Evolutionary conservation across 2,329 filamentous ascomycete genomes (phyloP).

Genomic region (Coniochaeta sp.): DNA sequence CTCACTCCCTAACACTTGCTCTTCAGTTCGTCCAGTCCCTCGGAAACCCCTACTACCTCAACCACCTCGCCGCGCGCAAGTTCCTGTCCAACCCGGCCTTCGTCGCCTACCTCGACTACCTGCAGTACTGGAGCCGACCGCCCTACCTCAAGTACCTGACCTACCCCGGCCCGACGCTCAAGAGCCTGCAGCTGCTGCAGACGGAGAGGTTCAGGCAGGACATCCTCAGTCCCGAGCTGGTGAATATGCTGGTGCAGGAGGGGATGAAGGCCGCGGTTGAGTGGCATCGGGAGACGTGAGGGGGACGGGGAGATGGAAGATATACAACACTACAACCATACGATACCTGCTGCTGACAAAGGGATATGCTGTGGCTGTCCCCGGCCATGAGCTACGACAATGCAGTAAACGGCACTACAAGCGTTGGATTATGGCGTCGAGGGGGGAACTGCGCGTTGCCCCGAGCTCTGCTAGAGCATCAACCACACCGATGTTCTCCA

Average conservation of each 20-base stretch:
- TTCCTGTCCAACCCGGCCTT: slow-evolving; percentile 68
- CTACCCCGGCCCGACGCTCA: slow-evolving; percentile 82
- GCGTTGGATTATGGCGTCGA: too few species aligned
- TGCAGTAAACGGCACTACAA: too few species aligned
- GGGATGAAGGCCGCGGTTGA: slow-evolving; percentile 48
- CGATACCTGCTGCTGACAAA: too few species aligned
- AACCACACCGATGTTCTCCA: too few species aligned
- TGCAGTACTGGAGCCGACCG: slow-evolving; percentile 83
- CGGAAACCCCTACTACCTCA: slow-evolving; percentile 72
- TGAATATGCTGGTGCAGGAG: slow-evolving; percentile 51
- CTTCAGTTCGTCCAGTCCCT: slow-evolving; percentile 73
- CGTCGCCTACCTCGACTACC: slow-evolving; percentile 81
- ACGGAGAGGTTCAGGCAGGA: slow-evolving; percentile 81
- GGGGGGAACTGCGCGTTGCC: too few species aligned
- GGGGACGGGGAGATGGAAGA: background rate
- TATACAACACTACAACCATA: slow-evolving; percentile 1
- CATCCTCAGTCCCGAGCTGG: slow-evolving; percentile 73
- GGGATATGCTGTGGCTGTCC: too few species aligned
- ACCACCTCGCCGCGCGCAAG: slow-evolving; percentile 71
- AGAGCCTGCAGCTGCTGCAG: slow-evolving; percentile 81
- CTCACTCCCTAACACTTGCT: slow-evolving; percentile 12
- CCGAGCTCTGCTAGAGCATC: too few species aligned
- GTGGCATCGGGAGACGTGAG: slow-evolving; percentile 42
- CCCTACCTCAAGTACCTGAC: slow-evolving; percentile 85
- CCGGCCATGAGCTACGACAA: too few species aligned